Percentiles rank a stretch among this genome's conserved stretches.
Conservation (phyloP, 768 basidiomycete species). For the Cystobasidiopsis lactophilus region DNA sequence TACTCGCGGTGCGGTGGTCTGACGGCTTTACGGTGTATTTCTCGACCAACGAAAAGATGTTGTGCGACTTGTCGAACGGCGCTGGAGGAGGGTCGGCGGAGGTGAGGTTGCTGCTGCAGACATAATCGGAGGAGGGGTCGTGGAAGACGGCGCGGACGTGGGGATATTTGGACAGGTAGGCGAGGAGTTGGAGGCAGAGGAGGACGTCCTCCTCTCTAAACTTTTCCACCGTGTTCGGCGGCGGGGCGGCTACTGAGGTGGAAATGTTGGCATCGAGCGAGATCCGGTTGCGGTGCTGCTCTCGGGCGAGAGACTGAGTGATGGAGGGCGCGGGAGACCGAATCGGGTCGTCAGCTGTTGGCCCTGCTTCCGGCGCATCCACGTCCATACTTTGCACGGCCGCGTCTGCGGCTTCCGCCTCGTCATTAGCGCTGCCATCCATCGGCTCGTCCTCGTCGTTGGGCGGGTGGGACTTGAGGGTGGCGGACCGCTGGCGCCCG, state of each 20-base stretch:
- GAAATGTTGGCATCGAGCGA: neutral
- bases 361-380: slow-evolving; percentile 17
- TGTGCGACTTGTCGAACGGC: slow-evolving; percentile 28
- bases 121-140: slow-evolving; percentile 30
- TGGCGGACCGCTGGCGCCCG: slow-evolving; percentile 5
- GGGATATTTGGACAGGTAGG: slow-evolving; percentile 92
- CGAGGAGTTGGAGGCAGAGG: slow-evolving; percentile 70
- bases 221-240: slow-evolving; percentile 14
- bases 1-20: neutral
- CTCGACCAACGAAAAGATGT: slow-evolving; percentile 90
- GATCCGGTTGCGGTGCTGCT: neutral
- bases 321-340: neutral
- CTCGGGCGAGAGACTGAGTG: neutral
- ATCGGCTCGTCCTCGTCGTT: slow-evolving; percentile 9
- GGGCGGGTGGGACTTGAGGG: slow-evolving; percentile 4
- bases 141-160: slow-evolving; percentile 93
- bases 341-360: neutral
- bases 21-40: slow-evolving; percentile 87
- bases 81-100: slow-evolving; percentile 16
- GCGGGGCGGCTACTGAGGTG: neutral
- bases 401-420: slow-evolving; percentile 1
- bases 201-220: slow-evolving; percentile 90
- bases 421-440: slow-evolving; percentile 14
- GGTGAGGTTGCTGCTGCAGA: slow-evolving; percentile 9
- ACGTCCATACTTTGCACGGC: neutral